A percentile compares a stretch with the other conserved stretches of the same genome.
Conservation (phyloP, 768 basidiomycete species). For the Kwoniella sp. region DNA sequence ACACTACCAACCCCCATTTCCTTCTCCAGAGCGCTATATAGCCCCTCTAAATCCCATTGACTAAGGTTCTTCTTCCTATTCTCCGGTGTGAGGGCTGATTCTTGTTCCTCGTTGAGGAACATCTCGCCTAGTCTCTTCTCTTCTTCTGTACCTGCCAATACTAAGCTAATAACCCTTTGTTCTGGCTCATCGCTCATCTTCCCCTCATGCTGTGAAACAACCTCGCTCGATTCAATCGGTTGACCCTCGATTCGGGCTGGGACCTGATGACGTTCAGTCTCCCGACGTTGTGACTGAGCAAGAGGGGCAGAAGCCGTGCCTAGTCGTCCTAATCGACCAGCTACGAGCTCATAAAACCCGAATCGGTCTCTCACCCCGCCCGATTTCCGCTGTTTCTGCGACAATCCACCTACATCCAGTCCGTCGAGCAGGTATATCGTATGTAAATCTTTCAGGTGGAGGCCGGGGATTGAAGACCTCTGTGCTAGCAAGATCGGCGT, state of each 20-base stretch:
- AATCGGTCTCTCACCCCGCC: constrained; percentile 15
- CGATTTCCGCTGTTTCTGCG: constrained; percentile 9
- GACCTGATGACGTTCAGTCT: too few relatives aligned
- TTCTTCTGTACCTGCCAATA: constrained; percentile 23
- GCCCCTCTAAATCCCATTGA: constrained; percentile 10
- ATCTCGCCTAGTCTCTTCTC: constrained; percentile 23
- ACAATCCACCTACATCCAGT: constrained; percentile 16
- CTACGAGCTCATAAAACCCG: constrained; percentile 17
- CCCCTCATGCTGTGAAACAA: background rate
- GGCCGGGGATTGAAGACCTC: constrained; percentile 18
- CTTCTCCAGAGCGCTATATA: constrained; percentile 3
- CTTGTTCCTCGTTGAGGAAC: constrained; percentile 4
- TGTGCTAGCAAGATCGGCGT: constrained; percentile 15
- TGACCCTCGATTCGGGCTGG: too few relatives aligned
- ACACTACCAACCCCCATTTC: too few relatives aligned
- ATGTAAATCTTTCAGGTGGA: constrained; percentile 21
- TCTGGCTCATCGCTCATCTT: background rate
- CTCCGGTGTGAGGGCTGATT: background rate
- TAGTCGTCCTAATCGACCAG: constrained; percentile 25
- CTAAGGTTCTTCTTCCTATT: constrained; percentile 5
- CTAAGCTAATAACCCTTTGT: constrained; percentile 24
- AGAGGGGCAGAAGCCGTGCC: constrained; percentile 6
- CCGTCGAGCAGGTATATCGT: constrained; percentile 28
- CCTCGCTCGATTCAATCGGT: background rate
- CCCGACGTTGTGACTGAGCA: too few relatives aligned